Percentiles rank a stretch among this genome's conserved stretches.
These are phyloP conservation scores for Lonicera japonica DNA, from an alignment of 129 eudicot genomes.

Conservation along the genomic window DNA sequence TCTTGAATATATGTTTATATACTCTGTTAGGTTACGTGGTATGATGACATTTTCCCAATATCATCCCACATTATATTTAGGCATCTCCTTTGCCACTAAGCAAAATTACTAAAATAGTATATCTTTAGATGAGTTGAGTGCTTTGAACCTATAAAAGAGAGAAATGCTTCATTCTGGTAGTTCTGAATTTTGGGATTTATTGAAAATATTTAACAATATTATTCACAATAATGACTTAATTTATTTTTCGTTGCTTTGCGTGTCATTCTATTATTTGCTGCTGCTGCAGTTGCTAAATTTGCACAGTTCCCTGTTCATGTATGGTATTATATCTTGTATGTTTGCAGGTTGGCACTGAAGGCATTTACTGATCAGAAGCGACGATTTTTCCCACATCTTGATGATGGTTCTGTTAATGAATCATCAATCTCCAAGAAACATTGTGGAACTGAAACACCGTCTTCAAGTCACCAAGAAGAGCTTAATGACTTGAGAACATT, in stretches of 20 bases:
- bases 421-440: constrained; percentile 53
- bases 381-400: constrained; percentile 81
- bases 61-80: not conserved
- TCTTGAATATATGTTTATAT: not conserved
- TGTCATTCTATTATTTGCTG: constrained; percentile 2
- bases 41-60: not conserved
- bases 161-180: no score
- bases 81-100: not conserved
- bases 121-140: not conserved
- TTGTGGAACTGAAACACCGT: constrained; percentile 39
- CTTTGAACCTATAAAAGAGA: not conserved
- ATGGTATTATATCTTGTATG: no score
- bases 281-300: no score
- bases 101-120: not conserved
- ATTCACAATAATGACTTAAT: no score
- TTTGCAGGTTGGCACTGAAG: constrained; percentile 78
- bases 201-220: no score
- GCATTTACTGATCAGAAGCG: constrained; percentile 88
- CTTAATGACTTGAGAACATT: constrained; percentile 44
- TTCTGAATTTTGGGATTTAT: no score
- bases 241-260: no score
- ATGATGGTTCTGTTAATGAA: constrained; percentile 33
- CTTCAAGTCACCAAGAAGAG: constrained; percentile 48
- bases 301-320: no score
- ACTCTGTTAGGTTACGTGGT: not conserved